Evolutionary conservation across 768 basidiomycete genomes (phyloP).

Genomic region (Lentinula boryana): DNA sequence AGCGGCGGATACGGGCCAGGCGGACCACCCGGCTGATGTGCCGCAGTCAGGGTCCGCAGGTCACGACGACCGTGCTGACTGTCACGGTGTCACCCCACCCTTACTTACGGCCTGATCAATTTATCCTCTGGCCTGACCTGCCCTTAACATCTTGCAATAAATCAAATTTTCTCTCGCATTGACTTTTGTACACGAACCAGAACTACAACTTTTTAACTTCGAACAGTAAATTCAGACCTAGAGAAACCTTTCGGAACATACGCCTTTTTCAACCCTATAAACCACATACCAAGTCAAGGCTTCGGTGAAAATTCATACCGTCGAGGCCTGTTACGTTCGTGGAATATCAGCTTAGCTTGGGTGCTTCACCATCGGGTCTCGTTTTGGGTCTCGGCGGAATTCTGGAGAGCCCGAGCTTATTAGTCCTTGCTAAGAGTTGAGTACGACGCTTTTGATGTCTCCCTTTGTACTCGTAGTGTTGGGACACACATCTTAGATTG

Average conservation of each 20-base stretch:
- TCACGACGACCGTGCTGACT: too few species aligned
- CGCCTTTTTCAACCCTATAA: not conserved
- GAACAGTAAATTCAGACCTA: too few species aligned
- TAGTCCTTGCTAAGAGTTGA: conserved; percentile 64
- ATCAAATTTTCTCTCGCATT: too few species aligned
- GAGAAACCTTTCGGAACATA: too few species aligned
- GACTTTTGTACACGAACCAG: too few species aligned
- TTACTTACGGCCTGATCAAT: too few species aligned
- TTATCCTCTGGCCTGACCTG: not conserved
- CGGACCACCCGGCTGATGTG: too few species aligned
- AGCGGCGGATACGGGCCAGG: too few species aligned
- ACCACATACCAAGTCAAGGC: conserved; percentile 67
- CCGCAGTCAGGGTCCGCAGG: too few species aligned
- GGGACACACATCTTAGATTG: conserved; percentile 44
- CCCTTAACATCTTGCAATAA: not conserved
- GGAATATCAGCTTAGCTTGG: conserved; percentile 45
- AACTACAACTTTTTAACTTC: not conserved
- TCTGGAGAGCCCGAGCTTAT: conserved; percentile 34
- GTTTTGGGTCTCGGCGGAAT: conserved; percentile 50
- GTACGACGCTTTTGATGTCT: conserved; percentile 23
- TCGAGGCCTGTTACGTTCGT: conserved; percentile 70
- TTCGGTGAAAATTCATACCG: conserved; percentile 34
- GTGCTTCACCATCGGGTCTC: conserved; percentile 40
- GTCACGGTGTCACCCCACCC: too few species aligned
- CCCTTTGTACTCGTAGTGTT: conserved; percentile 57